phyloP scores from a whole-genome alignment of 805 yeast genomes.

The Pichia manshurica region DNA sequence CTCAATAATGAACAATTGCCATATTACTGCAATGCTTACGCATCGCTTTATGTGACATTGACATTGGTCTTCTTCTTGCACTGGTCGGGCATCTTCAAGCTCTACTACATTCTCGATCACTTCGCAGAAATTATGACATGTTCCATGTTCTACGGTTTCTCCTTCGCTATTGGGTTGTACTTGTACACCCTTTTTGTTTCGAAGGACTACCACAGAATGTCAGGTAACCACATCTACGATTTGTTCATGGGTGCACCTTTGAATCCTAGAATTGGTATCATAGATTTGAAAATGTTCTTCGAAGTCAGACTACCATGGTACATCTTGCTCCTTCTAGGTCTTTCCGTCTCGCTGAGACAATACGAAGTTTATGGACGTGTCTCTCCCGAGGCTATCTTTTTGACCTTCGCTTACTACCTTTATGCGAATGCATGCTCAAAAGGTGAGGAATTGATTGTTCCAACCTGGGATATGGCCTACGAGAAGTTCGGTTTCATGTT shows the following conservation, averaged over 20 bases:
- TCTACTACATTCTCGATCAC: conserved; percentile 69
- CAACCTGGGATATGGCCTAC: conserved; percentile 99
- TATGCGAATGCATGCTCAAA: conserved; percentile 96
- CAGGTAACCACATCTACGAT: conserved; percentile 87
- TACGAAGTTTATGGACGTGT: conserved; percentile 75
- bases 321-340: conserved; percentile 69
- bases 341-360: conserved; percentile 74
- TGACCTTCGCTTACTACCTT: conserved; percentile 82
- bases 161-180: conserved; percentile 64
- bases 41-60: conserved; percentile 70
- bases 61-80: conserved; percentile 58
- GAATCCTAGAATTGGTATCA: conserved; percentile 89
- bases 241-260: conserved; percentile 96
- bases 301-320: conserved; percentile 98
- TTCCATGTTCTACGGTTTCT: conserved; percentile 75
- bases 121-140: conserved; percentile 92
- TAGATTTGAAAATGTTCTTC: conserved; percentile 94
- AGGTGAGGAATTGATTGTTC: conserved; percentile 95
- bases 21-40: conserved; percentile 89
- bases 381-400: conserved; percentile 66
- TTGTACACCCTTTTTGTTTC: conserved; percentile 57
- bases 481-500: conserved; percentile 99
- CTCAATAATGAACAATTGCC: conserved; percentile 75
- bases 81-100: conserved; percentile 63
- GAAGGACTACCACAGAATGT: conserved; percentile 81